Evolutionary conservation across 140 eudicot species (phyloP).

Genomic region (Stevia rebaudiana): DNA sequence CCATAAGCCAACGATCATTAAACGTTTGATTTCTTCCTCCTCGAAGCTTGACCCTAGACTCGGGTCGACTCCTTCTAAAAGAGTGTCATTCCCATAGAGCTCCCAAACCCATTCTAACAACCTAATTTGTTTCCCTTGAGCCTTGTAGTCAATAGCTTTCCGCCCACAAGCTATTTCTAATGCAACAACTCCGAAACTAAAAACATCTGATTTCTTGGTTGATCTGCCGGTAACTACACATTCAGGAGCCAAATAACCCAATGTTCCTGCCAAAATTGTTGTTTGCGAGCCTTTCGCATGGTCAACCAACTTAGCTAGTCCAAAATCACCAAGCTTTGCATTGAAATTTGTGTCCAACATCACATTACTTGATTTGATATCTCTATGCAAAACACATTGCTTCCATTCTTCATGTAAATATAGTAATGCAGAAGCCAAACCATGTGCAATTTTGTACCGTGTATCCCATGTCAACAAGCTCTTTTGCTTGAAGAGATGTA

Average conservation of each 20-base stretch:
- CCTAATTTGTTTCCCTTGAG: slow-evolving; percentile 12
- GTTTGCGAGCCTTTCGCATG: slow-evolving; percentile 23
- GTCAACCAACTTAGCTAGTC: slow-evolving; percentile 32
- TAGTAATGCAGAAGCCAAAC: slow-evolving; percentile 23
- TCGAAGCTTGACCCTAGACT: slow-evolving; percentile 10
- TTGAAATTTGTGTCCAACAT: slow-evolving; percentile 26
- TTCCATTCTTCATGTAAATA: slow-evolving; percentile 32
- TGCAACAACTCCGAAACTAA: slow-evolving; percentile 25
- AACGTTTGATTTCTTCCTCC: slow-evolving; percentile 12
- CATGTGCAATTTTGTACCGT: slow-evolving; percentile 18
- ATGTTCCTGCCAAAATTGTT: slow-evolving; percentile 26
- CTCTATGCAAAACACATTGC: slow-evolving; percentile 34
- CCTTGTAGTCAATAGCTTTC: slow-evolving; percentile 11
- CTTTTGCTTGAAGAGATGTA: slow-evolving; percentile 16
- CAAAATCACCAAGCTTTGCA: slow-evolving; percentile 31
- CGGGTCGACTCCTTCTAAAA: slow-evolving; percentile 28
- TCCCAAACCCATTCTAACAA: slow-evolving; percentile 31
- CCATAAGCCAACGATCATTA: slow-evolving; percentile 30
- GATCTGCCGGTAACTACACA: slow-evolving; percentile 19
- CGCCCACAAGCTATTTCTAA: slow-evolving; percentile 27
- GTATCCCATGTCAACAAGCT: slow-evolving; percentile 26
- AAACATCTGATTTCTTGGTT: slow-evolving; percentile 23
- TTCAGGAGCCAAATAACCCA: slow-evolving; percentile 36
- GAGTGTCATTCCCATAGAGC: slow-evolving; percentile 16
- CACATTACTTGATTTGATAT: slow-evolving; percentile 31